Evolutionary conservation across 2,329 filamentous ascomycete species (phyloP).

Genomic region (Hypoxylon sp.): DNA sequence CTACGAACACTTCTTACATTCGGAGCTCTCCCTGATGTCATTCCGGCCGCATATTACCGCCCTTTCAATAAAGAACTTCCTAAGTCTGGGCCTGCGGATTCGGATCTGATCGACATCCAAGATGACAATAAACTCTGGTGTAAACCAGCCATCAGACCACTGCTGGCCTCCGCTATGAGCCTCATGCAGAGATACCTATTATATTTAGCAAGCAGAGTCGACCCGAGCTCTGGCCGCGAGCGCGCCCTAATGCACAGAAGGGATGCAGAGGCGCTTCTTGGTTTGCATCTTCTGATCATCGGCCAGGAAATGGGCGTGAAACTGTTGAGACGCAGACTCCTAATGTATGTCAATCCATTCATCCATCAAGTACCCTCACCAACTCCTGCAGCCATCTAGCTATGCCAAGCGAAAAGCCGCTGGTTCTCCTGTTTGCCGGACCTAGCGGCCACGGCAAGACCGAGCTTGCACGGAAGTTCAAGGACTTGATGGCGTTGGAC

Average conservation of each 20-base stretch:
- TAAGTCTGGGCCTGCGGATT: slow-evolving; percentile 14
- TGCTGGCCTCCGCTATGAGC: slow-evolving; percentile 16
- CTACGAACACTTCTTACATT: slow-evolving; percentile 27
- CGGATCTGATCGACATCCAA: slow-evolving; percentile 13
- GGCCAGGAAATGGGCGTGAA: slow-evolving; percentile 29
- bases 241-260: slow-evolving; percentile 16
- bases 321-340: slow-evolving; percentile 24
- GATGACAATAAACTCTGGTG: slow-evolving; percentile 34
- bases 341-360: no score
- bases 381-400: slow-evolving; percentile 42
- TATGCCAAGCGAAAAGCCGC: slow-evolving; percentile 42
- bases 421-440: slow-evolving; percentile 55
- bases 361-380: no score
- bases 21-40: slow-evolving; percentile 21
- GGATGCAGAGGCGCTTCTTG: slow-evolving; percentile 23
- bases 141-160: slow-evolving; percentile 11
- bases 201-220: slow-evolving; percentile 22
- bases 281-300: slow-evolving; percentile 32
- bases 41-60: slow-evolving; percentile 34
- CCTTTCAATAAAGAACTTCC: slow-evolving; percentile 31
- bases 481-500: slow-evolving; percentile 50
- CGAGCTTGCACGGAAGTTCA: slow-evolving; percentile 54
- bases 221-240: slow-evolving; percentile 21
- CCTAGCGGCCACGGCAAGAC: slow-evolving; percentile 60
- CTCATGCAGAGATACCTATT: slow-evolving; percentile 34